phyloP scores from a whole-genome alignment of 1,284 basidiomycete species.

The Ceratobasidium theobromae region DNA sequence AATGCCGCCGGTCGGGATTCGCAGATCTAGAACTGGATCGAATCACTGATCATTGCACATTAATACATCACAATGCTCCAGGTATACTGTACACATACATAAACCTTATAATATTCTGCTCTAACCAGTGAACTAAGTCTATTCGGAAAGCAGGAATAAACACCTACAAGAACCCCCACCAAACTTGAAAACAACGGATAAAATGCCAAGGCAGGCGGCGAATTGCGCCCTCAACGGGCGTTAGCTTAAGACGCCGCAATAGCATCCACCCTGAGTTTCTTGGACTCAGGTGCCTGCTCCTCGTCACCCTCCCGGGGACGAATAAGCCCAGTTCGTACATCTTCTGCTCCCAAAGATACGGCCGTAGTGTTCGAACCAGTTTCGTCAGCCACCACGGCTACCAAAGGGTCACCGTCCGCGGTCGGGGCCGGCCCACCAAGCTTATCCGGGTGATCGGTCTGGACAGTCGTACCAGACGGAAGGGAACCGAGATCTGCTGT shows the following conservation, averaged over 20 bases:
- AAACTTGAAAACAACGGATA: not conserved
- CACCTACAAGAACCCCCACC: not conserved
- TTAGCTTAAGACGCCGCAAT: not conserved
- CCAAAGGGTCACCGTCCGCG: not conserved
- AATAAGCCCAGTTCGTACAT: not conserved
- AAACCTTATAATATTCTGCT: not conserved
- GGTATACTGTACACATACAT: constrained; percentile 29
- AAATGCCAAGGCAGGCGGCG: not conserved
- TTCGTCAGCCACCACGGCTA: not conserved
- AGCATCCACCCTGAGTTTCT: constrained; percentile 1
- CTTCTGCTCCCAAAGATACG: not conserved
- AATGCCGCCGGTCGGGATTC: constrained; percentile 13
- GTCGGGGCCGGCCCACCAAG: not conserved
- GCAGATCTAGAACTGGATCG: not conserved
- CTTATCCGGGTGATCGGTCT: not conserved
- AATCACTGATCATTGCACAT: not conserved
- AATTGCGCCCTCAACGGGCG: not conserved
- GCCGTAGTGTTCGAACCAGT: not conserved
- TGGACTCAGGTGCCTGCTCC: constrained; percentile 6
- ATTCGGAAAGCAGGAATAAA: not conserved
- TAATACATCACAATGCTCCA: constrained; percentile 27
- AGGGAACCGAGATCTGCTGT: not conserved
- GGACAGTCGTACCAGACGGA: not conserved
- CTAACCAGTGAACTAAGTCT: not conserved
- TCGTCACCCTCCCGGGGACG: constrained; percentile 21